These are phyloP conservation scores for Rickenella mellea DNA, from an alignment of 768 basidiomycete species.

Conservation along the genomic window DNA sequence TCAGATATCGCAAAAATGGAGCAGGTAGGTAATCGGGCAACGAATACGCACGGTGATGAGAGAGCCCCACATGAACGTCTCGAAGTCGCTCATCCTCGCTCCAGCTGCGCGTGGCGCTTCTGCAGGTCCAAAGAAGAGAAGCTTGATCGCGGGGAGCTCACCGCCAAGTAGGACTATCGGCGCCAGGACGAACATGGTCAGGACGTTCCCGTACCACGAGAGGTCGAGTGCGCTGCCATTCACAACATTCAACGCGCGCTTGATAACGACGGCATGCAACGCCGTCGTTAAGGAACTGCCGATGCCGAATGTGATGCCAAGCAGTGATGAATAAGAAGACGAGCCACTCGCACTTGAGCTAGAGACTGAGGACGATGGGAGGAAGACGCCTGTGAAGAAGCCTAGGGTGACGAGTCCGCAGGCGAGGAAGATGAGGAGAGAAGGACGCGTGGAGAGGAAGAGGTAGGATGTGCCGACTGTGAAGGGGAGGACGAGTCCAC, in stretches of 20 bases:
- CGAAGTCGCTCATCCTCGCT: slow-evolving; percentile 36
- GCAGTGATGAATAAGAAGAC: slow-evolving; percentile 10
- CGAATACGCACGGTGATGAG: slow-evolving; percentile 55
- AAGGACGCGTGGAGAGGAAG: slow-evolving; percentile 69
- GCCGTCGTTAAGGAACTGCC: slow-evolving; percentile 82
- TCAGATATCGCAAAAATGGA: too few species aligned
- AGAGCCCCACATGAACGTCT: slow-evolving; percentile 73
- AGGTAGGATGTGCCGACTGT: slow-evolving; percentile 83
- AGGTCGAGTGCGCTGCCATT: slow-evolving; percentile 77
- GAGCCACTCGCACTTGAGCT: slow-evolving; percentile 1
- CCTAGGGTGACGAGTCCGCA: slow-evolving; percentile 80
- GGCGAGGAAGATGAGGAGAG: slow-evolving; percentile 60
- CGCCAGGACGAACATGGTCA: slow-evolving; percentile 62
- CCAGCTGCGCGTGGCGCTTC: slow-evolving; percentile 23
- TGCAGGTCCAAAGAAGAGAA: slow-evolving; percentile 44
- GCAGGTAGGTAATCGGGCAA: background rate
- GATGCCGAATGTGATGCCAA: slow-evolving; percentile 77
- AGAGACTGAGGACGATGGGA: slow-evolving; percentile 56
- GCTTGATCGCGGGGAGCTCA: slow-evolving; percentile 56
- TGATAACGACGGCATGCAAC: slow-evolving; percentile 89
- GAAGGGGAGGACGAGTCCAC: slow-evolving; percentile 88
- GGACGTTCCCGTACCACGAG: slow-evolving; percentile 86
- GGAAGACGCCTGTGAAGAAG: slow-evolving; percentile 85
- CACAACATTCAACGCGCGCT: slow-evolving; percentile 71
- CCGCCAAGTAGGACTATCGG: slow-evolving; percentile 71